phyloP scores from a whole-genome alignment of 129 eudicot species.

The Calendula officinalis region DNA sequence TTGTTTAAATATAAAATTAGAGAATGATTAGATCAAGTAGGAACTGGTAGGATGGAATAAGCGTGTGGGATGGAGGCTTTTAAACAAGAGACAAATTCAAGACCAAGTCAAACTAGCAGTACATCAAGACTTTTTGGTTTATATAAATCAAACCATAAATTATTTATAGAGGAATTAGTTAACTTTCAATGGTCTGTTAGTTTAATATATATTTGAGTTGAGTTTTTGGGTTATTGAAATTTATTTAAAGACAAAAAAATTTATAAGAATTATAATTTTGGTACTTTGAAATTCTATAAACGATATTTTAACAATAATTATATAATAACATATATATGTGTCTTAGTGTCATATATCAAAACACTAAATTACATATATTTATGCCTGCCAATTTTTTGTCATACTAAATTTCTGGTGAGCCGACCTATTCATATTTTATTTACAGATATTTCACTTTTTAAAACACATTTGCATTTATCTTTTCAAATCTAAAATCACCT shows the following conservation, averaged over 20 bases:
- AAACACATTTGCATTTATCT: neutral
- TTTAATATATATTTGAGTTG: too few relatives aligned
- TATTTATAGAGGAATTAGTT: neutral
- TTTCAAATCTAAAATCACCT: neutral
- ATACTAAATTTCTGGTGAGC: conserved; percentile 6
- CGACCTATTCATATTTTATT: conserved; percentile 25
- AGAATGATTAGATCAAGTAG: conserved; percentile 34
- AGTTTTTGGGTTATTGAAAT: too few relatives aligned
- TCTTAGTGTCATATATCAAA: too few relatives aligned
- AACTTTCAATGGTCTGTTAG: too few relatives aligned
- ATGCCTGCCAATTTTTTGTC: conserved; percentile 16
- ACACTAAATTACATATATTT: neutral
- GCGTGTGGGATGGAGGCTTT: conserved; percentile 32
- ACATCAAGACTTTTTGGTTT: conserved; percentile 14
- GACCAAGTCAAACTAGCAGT: conserved; percentile 39
- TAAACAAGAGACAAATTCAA: conserved; percentile 32
- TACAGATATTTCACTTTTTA: neutral
- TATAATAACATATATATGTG: too few relatives aligned
- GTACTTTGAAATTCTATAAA: too few relatives aligned
- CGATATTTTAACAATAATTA: too few relatives aligned
- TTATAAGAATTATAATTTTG: too few relatives aligned
- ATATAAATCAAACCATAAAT: conserved; percentile 2
- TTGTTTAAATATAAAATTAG: conserved; percentile 16
- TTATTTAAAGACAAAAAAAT: too few relatives aligned
- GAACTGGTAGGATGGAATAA: conserved; percentile 36